phyloP scores from a whole-genome alignment of 345 rosid genomes.

The Boechera divaricarpa region DNA sequence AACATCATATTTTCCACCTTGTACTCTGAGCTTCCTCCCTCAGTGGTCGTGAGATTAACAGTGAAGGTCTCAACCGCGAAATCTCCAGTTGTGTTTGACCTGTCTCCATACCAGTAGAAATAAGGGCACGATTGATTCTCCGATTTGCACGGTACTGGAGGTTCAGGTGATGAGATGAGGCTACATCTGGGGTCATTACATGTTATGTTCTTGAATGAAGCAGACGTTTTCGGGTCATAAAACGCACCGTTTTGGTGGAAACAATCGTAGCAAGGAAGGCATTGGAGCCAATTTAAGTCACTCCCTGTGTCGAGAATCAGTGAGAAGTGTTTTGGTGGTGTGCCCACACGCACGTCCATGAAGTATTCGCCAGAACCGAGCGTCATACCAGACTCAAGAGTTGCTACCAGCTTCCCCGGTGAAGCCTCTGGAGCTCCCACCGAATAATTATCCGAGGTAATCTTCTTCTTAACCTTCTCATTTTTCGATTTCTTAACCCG shows the following conservation, averaged over 20 bases:
- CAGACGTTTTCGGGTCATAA: conserved; percentile 67
- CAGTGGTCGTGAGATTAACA: conserved; percentile 56
- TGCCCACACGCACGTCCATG: conserved; percentile 85
- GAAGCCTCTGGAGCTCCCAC: conserved; percentile 43
- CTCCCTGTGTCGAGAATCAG: conserved; percentile 94
- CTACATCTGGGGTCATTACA: conserved; percentile 69
- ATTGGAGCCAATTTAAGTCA: conserved; percentile 94
- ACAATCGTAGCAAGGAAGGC: conserved; percentile 86
- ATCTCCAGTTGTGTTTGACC: conserved; percentile 84
- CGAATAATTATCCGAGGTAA: conserved; percentile 41
- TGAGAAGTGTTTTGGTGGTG: conserved; percentile 85
- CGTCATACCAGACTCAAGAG: conserved; percentile 79
- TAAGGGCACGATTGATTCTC: conserved; percentile 78
- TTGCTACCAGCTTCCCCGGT: conserved; percentile 73
- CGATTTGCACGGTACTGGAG: conserved; percentile 58
- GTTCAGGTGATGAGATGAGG: conserved; percentile 79
- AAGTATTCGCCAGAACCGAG: conserved; percentile 92
- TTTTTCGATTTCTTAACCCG: conserved; percentile 59
- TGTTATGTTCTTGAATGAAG: conserved; percentile 64
- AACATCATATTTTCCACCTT: conserved; percentile 73
- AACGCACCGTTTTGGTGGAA: conserved; percentile 77
- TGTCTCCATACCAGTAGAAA: conserved; percentile 86
- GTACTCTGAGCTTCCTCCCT: conserved; percentile 52
- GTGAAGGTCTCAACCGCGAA: conserved; percentile 79
- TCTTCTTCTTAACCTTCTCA: conserved; percentile 28